Evolutionary conservation across 495 filamentous ascomycete genomes (phyloP).

Genomic region (Lichenothelia convexa): DNA sequence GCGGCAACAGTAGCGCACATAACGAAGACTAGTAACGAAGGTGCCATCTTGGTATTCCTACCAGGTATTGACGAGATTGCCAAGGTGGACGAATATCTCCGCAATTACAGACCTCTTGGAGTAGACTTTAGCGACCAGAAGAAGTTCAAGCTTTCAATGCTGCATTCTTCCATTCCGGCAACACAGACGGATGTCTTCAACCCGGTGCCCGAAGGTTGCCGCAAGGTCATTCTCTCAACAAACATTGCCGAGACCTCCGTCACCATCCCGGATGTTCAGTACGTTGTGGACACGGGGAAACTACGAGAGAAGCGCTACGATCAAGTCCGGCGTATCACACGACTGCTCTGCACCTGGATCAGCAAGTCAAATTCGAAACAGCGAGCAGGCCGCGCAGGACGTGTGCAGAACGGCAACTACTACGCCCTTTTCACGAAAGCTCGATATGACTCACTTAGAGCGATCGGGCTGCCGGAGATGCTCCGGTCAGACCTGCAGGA

Average conservation of each 20-base stretch:
- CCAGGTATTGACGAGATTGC: conserved; percentile 36
- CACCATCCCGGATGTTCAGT: conserved; percentile 39
- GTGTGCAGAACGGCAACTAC: conserved; percentile 39
- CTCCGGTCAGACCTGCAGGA: conserved; percentile 32
- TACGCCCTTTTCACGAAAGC: conserved; percentile 34
- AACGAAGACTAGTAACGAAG: conserved; percentile 26
- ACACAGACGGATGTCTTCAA: conserved; percentile 29
- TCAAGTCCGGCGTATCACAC: conserved; percentile 24
- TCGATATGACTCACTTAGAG: conserved; percentile 30
- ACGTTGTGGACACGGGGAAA: conserved; percentile 39
- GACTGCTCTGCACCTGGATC: conserved; percentile 32
- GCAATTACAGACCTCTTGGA: conserved; percentile 13
- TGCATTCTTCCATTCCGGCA: conserved; percentile 34
- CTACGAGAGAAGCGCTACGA: conserved; percentile 33
- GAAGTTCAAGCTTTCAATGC: conserved; percentile 28
- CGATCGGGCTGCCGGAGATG: conserved; percentile 30
- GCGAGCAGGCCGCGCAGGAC: conserved; percentile 38
- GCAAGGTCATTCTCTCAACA: conserved; percentile 39
- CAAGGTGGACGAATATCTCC: conserved; percentile 20
- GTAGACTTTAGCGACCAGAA: conserved; percentile 27
- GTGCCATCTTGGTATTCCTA: conserved; percentile 39
- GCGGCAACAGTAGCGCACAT: conserved; percentile 33
- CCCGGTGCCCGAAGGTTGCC: conserved; percentile 27
- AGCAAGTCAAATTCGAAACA: conserved; percentile 37
- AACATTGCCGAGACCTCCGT: conserved; percentile 45